These are phyloP conservation scores for Phaeosphaeriaceae sp. DNA, from an alignment of 2,329 filamentous ascomycete species.

Conservation along the genomic window DNA sequence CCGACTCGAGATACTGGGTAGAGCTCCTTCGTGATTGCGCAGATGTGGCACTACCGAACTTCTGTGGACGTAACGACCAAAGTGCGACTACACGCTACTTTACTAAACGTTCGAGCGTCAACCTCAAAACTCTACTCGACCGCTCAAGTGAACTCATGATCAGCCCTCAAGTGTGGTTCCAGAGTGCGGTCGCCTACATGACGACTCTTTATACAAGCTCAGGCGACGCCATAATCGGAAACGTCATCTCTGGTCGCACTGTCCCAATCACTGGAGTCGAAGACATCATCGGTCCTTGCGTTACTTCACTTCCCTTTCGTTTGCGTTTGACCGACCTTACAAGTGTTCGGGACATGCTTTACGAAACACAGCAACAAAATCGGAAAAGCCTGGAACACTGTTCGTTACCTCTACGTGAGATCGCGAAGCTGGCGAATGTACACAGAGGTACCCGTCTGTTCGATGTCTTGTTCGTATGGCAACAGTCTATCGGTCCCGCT, in stretches of 20 bases:
- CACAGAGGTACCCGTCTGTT: conserved; percentile 68
- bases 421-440: conserved; percentile 67
- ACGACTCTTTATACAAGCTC: conserved; percentile 69
- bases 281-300: conserved; percentile 77
- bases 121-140: conserved; percentile 15
- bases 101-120: conserved; percentile 27
- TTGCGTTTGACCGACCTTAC: conserved; percentile 61
- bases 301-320: conserved; percentile 77
- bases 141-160: conserved; percentile 49
- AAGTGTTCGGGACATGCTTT: conserved; percentile 67
- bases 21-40: conserved; percentile 65
- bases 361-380: conserved; percentile 69
- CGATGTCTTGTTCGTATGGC: conserved; percentile 83
- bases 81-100: not conserved
- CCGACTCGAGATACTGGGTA: conserved; percentile 69
- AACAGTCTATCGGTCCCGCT: conserved; percentile 63
- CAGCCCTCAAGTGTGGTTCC: conserved; percentile 76
- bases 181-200: conserved; percentile 72
- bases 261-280: conserved; percentile 75
- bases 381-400: conserved; percentile 70
- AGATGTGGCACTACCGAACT: conserved; percentile 63
- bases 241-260: conserved; percentile 82
- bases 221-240: conserved; percentile 75
- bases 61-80: conserved; percentile 51
- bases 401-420: conserved; percentile 69